A percentile compares a stretch with the other conserved stretches of the same genome.
phyloP scores from a whole-genome alignment of 2,329 filamentous ascomycete genomes.

The Apiospora phragmitis region DNA sequence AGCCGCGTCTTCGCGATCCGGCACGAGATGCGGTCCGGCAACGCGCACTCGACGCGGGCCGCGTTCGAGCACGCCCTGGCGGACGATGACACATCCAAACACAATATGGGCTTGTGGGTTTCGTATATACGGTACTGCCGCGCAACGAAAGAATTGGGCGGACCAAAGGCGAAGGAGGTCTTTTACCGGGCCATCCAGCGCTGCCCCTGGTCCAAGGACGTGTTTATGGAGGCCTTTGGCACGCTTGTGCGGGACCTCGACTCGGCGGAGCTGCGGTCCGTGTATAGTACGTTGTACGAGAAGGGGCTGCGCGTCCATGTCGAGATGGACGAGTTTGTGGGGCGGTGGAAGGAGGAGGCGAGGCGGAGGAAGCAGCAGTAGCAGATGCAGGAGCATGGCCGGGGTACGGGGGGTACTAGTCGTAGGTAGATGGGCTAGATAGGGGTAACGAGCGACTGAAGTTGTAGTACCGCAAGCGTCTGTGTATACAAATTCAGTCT shows the following conservation, averaged over 20 bases:
- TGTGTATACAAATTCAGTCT: too few relatives aligned
- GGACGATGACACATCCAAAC: constrained; percentile 36
- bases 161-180: constrained; percentile 28
- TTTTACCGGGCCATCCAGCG: constrained; percentile 38
- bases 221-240: constrained; percentile 54
- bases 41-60: constrained; percentile 48
- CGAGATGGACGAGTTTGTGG: constrained; percentile 51
- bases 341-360: constrained; percentile 26
- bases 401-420: neutral
- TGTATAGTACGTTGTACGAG: constrained; percentile 47
- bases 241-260: constrained; percentile 46
- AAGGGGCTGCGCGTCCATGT: constrained; percentile 53
- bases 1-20: constrained; percentile 51
- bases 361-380: neutral
- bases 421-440: neutral
- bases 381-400: neutral
- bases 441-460: too few relatives aligned
- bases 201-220: constrained; percentile 43
- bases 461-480: too few relatives aligned
- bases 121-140: constrained; percentile 51
- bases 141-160: constrained; percentile 22
- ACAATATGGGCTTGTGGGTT: constrained; percentile 48
- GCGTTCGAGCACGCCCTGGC: constrained; percentile 55
- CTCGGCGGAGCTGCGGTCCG: constrained; percentile 47
- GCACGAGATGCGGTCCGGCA: constrained; percentile 51